phyloP scores from a whole-genome alignment of 371 early-diverging fungal species.

The Mortierella sp. region DNA sequence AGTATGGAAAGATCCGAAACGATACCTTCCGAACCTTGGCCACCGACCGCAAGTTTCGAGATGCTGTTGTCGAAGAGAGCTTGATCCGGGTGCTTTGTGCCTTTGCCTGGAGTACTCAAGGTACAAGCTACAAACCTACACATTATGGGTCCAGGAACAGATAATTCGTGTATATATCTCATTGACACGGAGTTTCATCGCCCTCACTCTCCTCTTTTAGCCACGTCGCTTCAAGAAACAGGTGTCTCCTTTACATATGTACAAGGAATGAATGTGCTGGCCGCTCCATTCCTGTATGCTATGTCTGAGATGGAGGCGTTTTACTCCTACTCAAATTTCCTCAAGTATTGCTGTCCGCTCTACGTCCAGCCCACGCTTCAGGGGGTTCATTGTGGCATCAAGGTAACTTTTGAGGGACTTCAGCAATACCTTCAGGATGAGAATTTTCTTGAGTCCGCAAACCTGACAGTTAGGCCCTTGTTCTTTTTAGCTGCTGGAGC shows the following conservation, averaged over 20 bases:
- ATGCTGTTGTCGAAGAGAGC: conserved; percentile 80
- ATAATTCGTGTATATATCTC: no score
- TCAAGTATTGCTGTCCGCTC: conserved; percentile 87
- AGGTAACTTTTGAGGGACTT: conserved; percentile 62
- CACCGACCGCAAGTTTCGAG: conserved; percentile 81
- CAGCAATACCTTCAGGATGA: no score
- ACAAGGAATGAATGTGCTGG: conserved; percentile 95
- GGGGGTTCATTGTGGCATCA: conserved; percentile 92
- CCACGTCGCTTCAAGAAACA: conserved; percentile 17
- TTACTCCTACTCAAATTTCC: conserved; percentile 84
- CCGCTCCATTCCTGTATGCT: conserved; percentile 91
- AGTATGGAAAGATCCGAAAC: conserved; percentile 86
- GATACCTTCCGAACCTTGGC: conserved; percentile 92
- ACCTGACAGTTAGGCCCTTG: no score
- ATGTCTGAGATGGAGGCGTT: conserved; percentile 95
- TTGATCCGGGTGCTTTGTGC: conserved; percentile 89
- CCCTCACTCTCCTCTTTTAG: conserved; percentile 1
- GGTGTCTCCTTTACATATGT: conserved; percentile 80
- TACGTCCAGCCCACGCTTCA: conserved; percentile 92
- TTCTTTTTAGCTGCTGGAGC: conserved; percentile 77
- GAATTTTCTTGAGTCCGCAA: no score
- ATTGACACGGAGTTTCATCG: no score
- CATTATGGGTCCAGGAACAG: no score
- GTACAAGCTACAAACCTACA: no score
- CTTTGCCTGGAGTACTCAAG: conserved; percentile 78